Percentiles rank a stretch among this genome's conserved stretches.
Conservation (phyloP, 2,329 filamentous ascomycete genomes). For the Penicillium sp. region DNA sequence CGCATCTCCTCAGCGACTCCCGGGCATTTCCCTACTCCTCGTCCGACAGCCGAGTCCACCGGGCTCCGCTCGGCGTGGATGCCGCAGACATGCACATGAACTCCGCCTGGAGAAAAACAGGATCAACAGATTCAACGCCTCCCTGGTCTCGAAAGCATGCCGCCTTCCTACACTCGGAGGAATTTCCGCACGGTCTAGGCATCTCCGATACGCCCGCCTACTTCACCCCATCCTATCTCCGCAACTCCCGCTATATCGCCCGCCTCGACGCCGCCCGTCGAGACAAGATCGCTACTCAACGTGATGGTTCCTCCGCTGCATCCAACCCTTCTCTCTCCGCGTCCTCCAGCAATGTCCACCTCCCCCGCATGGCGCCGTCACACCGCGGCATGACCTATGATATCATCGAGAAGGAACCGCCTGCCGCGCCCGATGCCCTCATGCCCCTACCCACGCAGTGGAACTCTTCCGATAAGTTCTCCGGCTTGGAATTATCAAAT, state of each 20-base stretch:
- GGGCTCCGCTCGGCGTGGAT: slow-evolving; percentile 40
- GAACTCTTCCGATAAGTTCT: slow-evolving; percentile 73
- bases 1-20: slow-evolving; percentile 52
- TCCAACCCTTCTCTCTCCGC: slow-evolving; percentile 49
- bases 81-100: slow-evolving; percentile 49
- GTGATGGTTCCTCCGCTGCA: slow-evolving; percentile 49
- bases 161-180: slow-evolving; percentile 31
- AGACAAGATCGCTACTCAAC: slow-evolving; percentile 53
- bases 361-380: slow-evolving; percentile 57
- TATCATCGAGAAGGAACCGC: slow-evolving; percentile 70
- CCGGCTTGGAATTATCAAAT: slow-evolving; percentile 67
- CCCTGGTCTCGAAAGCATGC: slow-evolving; percentile 49
- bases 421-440: slow-evolving; percentile 57
- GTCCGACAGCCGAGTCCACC: slow-evolving; percentile 33
- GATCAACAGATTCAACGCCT: slow-evolving; percentile 39
- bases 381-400: slow-evolving; percentile 80
- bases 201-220: slow-evolving; percentile 48
- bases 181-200: slow-evolving; percentile 24
- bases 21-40: slow-evolving; percentile 36
- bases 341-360: slow-evolving; percentile 55
- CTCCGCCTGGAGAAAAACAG: slow-evolving; percentile 46
- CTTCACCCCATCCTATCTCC: slow-evolving; percentile 81
- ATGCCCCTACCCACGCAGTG: slow-evolving; percentile 74
- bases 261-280: slow-evolving; percentile 68
- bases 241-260: slow-evolving; percentile 71